Base-by-base conservation (phyloP, 129 eudicot species). In the Sambucus nigra region DNA sequence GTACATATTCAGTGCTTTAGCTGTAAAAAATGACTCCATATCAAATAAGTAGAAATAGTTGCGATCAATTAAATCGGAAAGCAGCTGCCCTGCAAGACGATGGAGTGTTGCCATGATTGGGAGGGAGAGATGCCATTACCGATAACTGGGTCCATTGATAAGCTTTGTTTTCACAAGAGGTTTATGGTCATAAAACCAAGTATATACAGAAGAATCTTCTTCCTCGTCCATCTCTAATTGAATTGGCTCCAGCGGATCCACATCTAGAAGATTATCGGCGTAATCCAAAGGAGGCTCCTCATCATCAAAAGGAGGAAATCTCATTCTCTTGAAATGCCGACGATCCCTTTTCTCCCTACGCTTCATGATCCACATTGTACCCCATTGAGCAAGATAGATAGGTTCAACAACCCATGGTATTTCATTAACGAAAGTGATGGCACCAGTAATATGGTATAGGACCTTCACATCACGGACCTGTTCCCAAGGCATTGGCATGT, bases 401-500 rank as follows among this genome's bases (percentile, higher is more conserved):
- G 99, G 99, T 75, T 92, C 99, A 48, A 92, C 99, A 35, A 92
- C 99, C 99, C 99, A 92, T 2, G 99, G 99, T 38, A 92, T 92
- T 71, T 92, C 99, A 69, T 92, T 92, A 26, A 92, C 96, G 49
- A 92, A 92, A 31, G 99, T 92, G 20, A 92, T 92, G 26, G 99
- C 99, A 42, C 99, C 99, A 31, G 96, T 92, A 46, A 86, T 86
- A 60, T 92, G 99, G 76, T 92, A 92, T 4, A 92, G 77, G 52
- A 92, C 82, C 67, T 92, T 92, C 54, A 92, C 99, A 65, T 92
- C 99, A 41, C 99, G 99, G 21, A 92, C 99, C 91, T 92, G 99
- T 48, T 92, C 99, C 99, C 99, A 92, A 14, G 99, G 99, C 99
- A 92, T 92, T 14, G 99, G 99, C 99, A 92, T 92, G 70, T 92